Base-by-base conservation (phyloP, 1,139 yeast species). In the Scheffersomyces insectosa region DNA sequence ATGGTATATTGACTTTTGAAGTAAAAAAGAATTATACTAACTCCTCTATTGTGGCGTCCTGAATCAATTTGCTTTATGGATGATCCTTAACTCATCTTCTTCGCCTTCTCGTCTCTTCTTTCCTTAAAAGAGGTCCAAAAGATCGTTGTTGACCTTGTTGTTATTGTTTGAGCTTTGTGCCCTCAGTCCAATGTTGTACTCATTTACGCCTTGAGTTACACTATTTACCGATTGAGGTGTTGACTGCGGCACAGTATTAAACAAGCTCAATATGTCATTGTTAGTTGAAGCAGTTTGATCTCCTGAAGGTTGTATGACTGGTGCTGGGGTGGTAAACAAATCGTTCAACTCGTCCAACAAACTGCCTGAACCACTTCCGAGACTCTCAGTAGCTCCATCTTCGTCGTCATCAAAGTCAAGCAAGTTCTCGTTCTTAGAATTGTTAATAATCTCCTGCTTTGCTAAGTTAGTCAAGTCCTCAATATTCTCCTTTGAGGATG, bases 401-500 rank as follows among this genome's bases (percentile, higher is more conserved):
- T 69, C 82, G 49, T 81, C 86, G 56, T 88, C 97, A 49, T 68
- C 78, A 52, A 93, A 83, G 60, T 93, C 97, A 40, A 93, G 79
- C 54, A 93, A 74, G 56, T 88, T 89, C 57, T 91, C 98, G 38
- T 86, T 85, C 55, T 85, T 83, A 7, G 77, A 73, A 47, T 79
- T 81, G 44, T 73, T 77, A 42, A 85, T 82, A 44, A 86, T 82
- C 57, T 88, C 97, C 48, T 82, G 83, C 53, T 82, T 85, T 11
- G 97, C 97, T 55, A 85, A 68, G 50, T 80, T 81, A 51, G 82
- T 82, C 63, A 88, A 80, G 56, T 90, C 97, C 50, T 87, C 91
- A 43, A 90, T 74, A 41, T 85, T 52, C 61, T 78, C 62, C 49
- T 70, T 63, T 2, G 49, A 40, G 16, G 55, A 33, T 11, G 49